A percentile compares a stretch with the other conserved stretches of the same genome.
Conservation (phyloP, 495 filamentous ascomycete species). For the Daldinia caldariorum region DNA sequence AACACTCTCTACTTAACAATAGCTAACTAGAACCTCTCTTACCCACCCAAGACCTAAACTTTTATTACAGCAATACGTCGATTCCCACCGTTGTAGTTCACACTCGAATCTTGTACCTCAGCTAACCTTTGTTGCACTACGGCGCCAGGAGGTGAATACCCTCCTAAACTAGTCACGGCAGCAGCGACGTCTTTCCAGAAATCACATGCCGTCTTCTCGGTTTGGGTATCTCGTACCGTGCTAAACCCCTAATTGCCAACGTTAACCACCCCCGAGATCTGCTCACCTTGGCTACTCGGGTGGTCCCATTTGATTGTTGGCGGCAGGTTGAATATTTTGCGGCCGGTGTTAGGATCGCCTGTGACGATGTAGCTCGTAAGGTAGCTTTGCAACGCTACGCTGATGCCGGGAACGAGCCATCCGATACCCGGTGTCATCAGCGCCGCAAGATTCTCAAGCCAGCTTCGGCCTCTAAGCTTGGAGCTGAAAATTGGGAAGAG, state of each 20-base stretch:
- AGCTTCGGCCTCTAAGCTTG: slow-evolving; percentile 45
- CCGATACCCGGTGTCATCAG: slow-evolving; percentile 50
- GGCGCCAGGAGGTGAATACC: neutral
- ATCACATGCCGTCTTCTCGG: neutral
- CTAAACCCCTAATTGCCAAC: neutral
- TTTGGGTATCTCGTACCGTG: neutral
- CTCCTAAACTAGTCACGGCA: neutral
- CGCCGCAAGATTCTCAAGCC: slow-evolving; percentile 46
- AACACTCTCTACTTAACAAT: too few species aligned
- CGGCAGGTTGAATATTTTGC: slow-evolving; percentile 48
- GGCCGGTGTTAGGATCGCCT: slow-evolving; percentile 53
- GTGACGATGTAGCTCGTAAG: slow-evolving; percentile 51
- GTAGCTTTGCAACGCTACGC: slow-evolving; percentile 54
- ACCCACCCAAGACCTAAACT: too few species aligned
- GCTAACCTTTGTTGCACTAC: neutral
- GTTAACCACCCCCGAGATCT: neutral
- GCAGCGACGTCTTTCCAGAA: neutral
- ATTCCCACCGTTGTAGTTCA: neutral
- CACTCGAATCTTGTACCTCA: neutral
- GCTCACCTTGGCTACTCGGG: neutral
- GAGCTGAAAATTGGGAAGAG: slow-evolving; percentile 47
- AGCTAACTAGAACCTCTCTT: too few species aligned
- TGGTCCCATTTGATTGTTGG: neutral
- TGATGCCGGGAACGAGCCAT: slow-evolving; percentile 48
- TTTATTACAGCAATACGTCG: neutral